These are phyloP conservation scores for Glarea lozoyensis DNA, from an alignment of 495 filamentous ascomycete genomes.

Conservation along the genomic window DNA sequence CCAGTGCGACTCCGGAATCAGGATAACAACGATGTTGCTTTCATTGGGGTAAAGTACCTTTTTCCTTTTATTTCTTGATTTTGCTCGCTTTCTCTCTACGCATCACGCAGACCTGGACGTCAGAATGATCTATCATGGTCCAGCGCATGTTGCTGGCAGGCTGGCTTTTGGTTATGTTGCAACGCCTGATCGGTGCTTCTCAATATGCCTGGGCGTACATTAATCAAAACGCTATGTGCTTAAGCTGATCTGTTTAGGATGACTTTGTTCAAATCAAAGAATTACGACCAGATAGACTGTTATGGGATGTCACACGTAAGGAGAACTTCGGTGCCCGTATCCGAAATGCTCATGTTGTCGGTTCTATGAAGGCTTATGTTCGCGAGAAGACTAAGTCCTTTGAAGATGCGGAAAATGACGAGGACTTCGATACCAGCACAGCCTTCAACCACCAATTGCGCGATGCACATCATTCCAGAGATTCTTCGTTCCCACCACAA, in stretches of 20 bases:
- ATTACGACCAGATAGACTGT: constrained; percentile 48
- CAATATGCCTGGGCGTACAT: no score
- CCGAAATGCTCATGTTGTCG: constrained; percentile 52
- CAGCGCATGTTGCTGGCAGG: neutral
- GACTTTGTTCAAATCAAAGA: constrained; percentile 64
- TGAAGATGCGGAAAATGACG: constrained; percentile 22
- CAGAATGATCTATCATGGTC: neutral
- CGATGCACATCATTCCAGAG: neutral
- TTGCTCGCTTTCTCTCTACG: neutral
- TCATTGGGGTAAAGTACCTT: constrained; percentile 58
- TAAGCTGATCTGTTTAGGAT: constrained; percentile 39
- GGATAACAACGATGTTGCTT: constrained; percentile 77
- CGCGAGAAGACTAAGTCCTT: constrained; percentile 8
- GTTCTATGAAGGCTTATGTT: constrained; percentile 11
- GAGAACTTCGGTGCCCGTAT: constrained; percentile 67
- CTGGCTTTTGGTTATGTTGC: neutral
- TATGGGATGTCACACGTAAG: constrained; percentile 64
- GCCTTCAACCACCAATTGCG: constrained; percentile 12
- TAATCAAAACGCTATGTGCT: no score
- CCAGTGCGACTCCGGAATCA: constrained; percentile 66
- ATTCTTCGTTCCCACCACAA: constrained; percentile 56
- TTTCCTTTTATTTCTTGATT: constrained; percentile 2
- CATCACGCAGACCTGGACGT: neutral
- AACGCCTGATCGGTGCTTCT: no score
- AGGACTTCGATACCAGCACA: constrained; percentile 21